Evolutionary conservation across 768 basidiomycete species (phyloP).

Genomic region (Agaricus blazei): DNA sequence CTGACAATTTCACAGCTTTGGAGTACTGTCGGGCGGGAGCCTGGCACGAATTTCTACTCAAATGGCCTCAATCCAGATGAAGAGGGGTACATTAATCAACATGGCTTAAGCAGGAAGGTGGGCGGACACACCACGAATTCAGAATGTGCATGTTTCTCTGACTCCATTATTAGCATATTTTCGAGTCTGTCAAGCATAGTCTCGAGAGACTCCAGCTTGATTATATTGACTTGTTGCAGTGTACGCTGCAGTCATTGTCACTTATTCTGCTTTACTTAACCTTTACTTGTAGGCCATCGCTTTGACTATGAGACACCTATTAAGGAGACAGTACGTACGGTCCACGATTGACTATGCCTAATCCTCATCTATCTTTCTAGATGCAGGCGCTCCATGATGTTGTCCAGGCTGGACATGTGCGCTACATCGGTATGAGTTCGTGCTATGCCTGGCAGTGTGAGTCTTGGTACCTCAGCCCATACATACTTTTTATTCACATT

Average conservation of each 20-base stretch:
- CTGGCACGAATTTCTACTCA: slow-evolving; percentile 11
- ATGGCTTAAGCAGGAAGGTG: slow-evolving; percentile 36
- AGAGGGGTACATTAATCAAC: slow-evolving; percentile 49
- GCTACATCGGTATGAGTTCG: slow-evolving; percentile 57
- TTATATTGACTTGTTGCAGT: slow-evolving; percentile 74
- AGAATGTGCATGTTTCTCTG: neutral
- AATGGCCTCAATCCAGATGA: slow-evolving; percentile 24
- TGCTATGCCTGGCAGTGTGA: slow-evolving; percentile 53
- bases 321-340: slow-evolving; percentile 39
- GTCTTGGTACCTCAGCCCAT: slow-evolving; percentile 6
- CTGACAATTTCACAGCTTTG: slow-evolving; percentile 31
- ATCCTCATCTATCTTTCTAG: slow-evolving; percentile 18
- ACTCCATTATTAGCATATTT: slow-evolving; percentile 48
- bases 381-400: slow-evolving; percentile 70
- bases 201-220: slow-evolving; percentile 68
- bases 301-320: slow-evolving; percentile 57
- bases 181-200: slow-evolving; percentile 58
- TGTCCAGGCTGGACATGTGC: slow-evolving; percentile 57
- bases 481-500: no score
- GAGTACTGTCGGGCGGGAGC: slow-evolving; percentile 23
- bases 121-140: neutral
- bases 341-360: neutral
- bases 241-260: slow-evolving; percentile 22
- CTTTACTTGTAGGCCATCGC: slow-evolving; percentile 35
- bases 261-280: neutral